phyloP scores from a whole-genome alignment of 257 asterid species.

The Hygrophila difformis region DNA sequence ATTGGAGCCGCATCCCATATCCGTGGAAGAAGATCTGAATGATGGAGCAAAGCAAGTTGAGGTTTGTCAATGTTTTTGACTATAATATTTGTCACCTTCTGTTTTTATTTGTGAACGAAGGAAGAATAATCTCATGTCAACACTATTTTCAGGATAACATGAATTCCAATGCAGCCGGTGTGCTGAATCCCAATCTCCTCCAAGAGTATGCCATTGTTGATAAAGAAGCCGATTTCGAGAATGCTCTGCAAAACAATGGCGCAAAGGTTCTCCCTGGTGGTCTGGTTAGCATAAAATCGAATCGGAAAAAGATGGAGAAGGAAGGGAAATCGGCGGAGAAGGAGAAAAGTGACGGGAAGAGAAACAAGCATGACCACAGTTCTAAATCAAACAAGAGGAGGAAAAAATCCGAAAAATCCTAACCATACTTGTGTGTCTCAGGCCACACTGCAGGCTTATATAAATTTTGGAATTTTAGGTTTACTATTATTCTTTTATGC shows the following conservation, averaged over 20 bases:
- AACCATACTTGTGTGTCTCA: not conserved
- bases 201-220: constrained; percentile 66
- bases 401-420: constrained; percentile 16
- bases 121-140: not conserved
- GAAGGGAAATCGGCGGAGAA: constrained; percentile 17
- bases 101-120: too few species aligned
- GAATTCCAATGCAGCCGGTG: constrained; percentile 37
- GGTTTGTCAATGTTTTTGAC: constrained; percentile 30
- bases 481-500: too few species aligned
- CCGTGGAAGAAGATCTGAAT: constrained; percentile 81
- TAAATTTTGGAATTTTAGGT: too few species aligned
- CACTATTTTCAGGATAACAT: constrained; percentile 36
- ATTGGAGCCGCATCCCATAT: constrained; percentile 61
- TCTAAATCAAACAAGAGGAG: constrained; percentile 63
- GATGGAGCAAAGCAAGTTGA: constrained; percentile 62
- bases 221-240: constrained; percentile 62
- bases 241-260: constrained; percentile 53
- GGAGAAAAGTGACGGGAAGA: constrained; percentile 38
- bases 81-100: not conserved
- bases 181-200: constrained; percentile 51
- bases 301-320: constrained; percentile 29
- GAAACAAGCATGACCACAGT: constrained; percentile 38
- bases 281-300: constrained; percentile 58
- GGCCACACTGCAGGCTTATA: not conserved
- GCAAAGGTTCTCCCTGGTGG: constrained; percentile 44